Percentiles rank a stretch among this genome's conserved stretches.
Evolutionary conservation across 805 yeast species (phyloP).

Genomic region (Nakazawaea pomicola): DNA sequence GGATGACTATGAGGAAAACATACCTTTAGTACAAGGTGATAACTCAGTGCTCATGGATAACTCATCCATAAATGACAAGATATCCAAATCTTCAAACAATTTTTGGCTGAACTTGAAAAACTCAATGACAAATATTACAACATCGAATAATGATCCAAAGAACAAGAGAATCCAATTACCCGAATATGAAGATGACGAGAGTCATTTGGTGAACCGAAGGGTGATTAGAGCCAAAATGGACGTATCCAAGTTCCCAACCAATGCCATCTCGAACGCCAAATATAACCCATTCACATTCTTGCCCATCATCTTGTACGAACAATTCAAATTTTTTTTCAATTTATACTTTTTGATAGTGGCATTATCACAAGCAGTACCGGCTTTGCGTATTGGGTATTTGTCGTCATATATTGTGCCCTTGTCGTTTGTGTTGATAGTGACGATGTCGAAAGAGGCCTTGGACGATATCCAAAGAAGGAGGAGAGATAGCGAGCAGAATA

Average conservation of each 20-base stretch:
- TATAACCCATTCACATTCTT: conserved; percentile 83
- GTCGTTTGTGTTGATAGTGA: conserved; percentile 85
- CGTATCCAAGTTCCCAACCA: conserved; percentile 42
- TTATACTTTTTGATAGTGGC: conserved; percentile 90
- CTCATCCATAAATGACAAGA: conserved; percentile 2
- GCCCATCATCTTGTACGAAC: conserved; percentile 88
- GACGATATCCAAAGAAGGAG: conserved; percentile 90
- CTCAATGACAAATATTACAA: conserved; percentile 12
- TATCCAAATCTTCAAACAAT: background rate
- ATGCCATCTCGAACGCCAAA: conserved; percentile 90
- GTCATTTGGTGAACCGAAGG: conserved; percentile 23
- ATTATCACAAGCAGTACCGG: conserved; percentile 86
- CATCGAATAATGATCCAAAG: conserved; percentile 13
- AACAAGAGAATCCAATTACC: conserved; percentile 24
- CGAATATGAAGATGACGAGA: conserved; percentile 17
- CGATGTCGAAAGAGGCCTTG: conserved; percentile 93
- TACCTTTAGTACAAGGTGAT: conserved; percentile 20
- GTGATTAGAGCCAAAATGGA: conserved; percentile 34
- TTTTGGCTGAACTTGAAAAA: conserved; percentile 1
- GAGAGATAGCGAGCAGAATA: conserved; percentile 85
- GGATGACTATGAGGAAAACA: conserved; percentile 18
- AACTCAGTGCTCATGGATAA: conserved; percentile 2
- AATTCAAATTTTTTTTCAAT: conserved; percentile 95
- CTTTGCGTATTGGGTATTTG: conserved; percentile 85
- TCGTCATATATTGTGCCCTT: conserved; percentile 92